Base-by-base conservation (phyloP, 2,329 filamentous ascomycete genomes). In the Aspergillus versicolor region DNA sequence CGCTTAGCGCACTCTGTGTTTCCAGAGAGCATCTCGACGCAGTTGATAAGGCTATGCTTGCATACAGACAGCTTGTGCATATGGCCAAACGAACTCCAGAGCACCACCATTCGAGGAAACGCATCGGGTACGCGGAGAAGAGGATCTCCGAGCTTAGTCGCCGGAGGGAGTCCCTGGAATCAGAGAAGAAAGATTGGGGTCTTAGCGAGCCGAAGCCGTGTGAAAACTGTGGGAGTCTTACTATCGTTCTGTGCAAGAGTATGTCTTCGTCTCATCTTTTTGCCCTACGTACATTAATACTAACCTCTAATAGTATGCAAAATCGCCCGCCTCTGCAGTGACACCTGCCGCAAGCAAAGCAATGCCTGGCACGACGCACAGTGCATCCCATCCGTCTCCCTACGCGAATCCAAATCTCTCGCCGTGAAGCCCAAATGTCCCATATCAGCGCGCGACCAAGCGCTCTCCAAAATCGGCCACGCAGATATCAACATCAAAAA, bases 331-430 rank as follows among this genome's bases (percentile, higher is more conserved):
- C 69, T 70, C 59, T 71, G 68, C 58, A 70, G 57, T 50, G 64
- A 66, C 34, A 46, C 51, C 34, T 71, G 68, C 58, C 65, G 67
- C 41, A 64, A 65, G 8, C 48, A 52, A 27, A 52, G 47, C 24
- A 38, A 52, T 2, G 5, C 52, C 21, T 43, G 48, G 5, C 68
- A 70, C 44, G 52, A 51, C 19, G 56, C 58, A 12, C 61, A 52
- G 5, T 71, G 68, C 61, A 66, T 71, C 42, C 68, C 68, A 19
- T 71, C 68, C 0, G 62, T 70, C 40, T 65, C 68, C 7, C 64
- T 68, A 19, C 67, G 66, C 19, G 64, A 70, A 57, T 71, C 68
- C 30, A 69, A 68, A 52, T 71, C 68, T 12, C 61, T 71, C 27
- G 61, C 61, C 32, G 64, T 69, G n/a, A 67, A 67, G 24, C 62